These are phyloP conservation scores for Phytophthora chlamydospora DNA, from an alignment of 352 stramenopile species.

Conservation along the genomic window DNA sequence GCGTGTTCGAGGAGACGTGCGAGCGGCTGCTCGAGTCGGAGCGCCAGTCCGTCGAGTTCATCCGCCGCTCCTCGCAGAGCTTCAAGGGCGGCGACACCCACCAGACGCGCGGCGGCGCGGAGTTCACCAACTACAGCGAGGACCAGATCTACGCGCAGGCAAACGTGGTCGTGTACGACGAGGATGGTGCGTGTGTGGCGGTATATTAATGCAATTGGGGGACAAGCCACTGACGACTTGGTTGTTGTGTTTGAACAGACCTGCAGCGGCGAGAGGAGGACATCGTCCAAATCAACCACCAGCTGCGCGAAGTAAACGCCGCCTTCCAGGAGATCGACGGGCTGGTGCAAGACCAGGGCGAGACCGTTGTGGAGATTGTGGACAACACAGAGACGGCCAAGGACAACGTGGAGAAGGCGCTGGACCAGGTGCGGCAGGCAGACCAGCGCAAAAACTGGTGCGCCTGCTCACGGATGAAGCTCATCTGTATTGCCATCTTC, in stretches of 20 bases:
- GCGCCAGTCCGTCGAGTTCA: constrained; percentile 77
- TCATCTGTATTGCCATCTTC: constrained; percentile 72
- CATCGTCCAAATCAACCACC: constrained; percentile 90
- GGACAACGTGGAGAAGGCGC: constrained; percentile 73
- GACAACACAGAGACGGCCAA: constrained; percentile 82
- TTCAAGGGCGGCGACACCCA: constrained; percentile 52
- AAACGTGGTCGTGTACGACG: constrained; percentile 84
- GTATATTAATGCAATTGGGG: neutral
- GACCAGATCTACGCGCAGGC: constrained; percentile 90
- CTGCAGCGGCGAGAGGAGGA: constrained; percentile 82
- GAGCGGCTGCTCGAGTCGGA: constrained; percentile 70
- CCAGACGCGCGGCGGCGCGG: constrained; percentile 32
- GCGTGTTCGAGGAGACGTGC: constrained; percentile 80
- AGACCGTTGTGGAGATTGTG: constrained; percentile 82
- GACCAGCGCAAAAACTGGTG: constrained; percentile 76
- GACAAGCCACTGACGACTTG: neutral
- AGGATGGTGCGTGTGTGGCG: constrained; percentile 63
- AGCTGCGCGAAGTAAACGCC: constrained; percentile 85
- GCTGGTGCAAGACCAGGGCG: constrained; percentile 83
- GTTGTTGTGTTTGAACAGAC: constrained; percentile 43
- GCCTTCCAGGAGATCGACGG: constrained; percentile 87
- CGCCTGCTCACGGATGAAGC: constrained; percentile 66
- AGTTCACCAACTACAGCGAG: constrained; percentile 85
- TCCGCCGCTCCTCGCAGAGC: constrained; percentile 77
- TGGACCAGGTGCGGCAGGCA: constrained; percentile 76